Conservation (phyloP, 192 early-diverging fungal genomes). For the Dissophora globulifera region DNA sequence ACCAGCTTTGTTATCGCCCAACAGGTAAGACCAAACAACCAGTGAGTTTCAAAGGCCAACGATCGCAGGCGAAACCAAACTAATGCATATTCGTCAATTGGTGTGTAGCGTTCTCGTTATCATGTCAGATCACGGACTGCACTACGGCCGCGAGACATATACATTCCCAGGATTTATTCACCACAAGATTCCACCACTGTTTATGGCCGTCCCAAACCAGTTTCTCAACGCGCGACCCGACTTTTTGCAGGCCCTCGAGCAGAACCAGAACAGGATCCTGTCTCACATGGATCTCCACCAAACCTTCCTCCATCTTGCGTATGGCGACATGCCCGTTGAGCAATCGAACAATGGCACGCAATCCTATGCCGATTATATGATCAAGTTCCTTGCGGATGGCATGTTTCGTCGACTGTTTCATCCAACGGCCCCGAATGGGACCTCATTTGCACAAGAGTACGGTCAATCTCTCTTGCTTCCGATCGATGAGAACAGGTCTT, state of each 20-base stretch:
- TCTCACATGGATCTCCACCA: conserved; percentile 50
- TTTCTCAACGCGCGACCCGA: conserved; percentile 21
- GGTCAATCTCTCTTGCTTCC: conserved; percentile 36
- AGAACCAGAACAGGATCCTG: conserved; percentile 31
- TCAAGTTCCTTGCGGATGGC: conserved; percentile 33
- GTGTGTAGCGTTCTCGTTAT: conserved; percentile 46
- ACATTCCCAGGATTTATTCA: conserved; percentile 49
- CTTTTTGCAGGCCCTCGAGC: conserved; percentile 14
- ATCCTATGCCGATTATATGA: conserved; percentile 25
- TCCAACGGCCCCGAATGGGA: conserved; percentile 18
- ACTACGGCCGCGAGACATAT: conserved; percentile 52
- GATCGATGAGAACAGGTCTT: conserved; percentile 25
- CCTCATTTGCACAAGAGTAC: conserved; percentile 41
- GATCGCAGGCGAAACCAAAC: neutral
- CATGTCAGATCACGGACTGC: conserved; percentile 52
- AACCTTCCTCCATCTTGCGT: conserved; percentile 50
- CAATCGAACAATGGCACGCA: neutral
- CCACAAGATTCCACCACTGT: conserved; percentile 51
- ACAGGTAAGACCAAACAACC: too few species aligned
- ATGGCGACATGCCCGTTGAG: conserved; percentile 24
- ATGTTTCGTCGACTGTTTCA: conserved; percentile 37
- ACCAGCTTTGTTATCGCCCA: conserved; percentile 33
- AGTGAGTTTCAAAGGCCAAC: too few species aligned
- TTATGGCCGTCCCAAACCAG: conserved; percentile 33
- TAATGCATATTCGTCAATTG: too few species aligned